A percentile compares a stretch with the other conserved stretches of the same genome.
Evolutionary conservation across 768 basidiomycete species (phyloP).

Genomic region (Lyophyllum decastes): DNA sequence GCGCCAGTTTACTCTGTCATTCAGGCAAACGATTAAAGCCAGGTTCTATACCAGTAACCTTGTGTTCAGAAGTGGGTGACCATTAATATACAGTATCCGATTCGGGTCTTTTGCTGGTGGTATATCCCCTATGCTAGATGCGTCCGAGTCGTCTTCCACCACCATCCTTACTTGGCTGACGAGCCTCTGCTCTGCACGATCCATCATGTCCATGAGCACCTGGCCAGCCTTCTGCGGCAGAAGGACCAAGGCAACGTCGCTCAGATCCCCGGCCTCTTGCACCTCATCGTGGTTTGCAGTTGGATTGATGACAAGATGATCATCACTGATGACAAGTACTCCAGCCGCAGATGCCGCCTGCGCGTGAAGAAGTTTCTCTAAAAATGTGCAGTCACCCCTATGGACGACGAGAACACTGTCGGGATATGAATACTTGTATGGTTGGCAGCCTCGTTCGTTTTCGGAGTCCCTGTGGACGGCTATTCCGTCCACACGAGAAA

Average conservation of each 20-base stretch:
- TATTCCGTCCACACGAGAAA: slow-evolving; percentile 55
- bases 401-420: slow-evolving; percentile 61
- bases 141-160: slow-evolving; percentile 40
- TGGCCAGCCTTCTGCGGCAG: slow-evolving; percentile 54
- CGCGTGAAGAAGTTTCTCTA: slow-evolving; percentile 78
- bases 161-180: slow-evolving; percentile 52
- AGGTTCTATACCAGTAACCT: slow-evolving; percentile 55
- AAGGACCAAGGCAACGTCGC: slow-evolving; percentile 60
- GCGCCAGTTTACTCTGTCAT: slow-evolving; percentile 90
- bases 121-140: slow-evolving; percentile 25
- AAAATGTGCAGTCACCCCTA: slow-evolving; percentile 87
- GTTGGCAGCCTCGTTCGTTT: slow-evolving; percentile 62
- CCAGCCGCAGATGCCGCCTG: slow-evolving; percentile 73
- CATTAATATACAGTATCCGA: slow-evolving; percentile 74
- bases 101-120: slow-evolving; percentile 32
- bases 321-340: slow-evolving; percentile 72
- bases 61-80: slow-evolving; percentile 76
- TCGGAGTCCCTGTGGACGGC: slow-evolving; percentile 48
- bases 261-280: slow-evolving; percentile 54
- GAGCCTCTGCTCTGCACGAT: slow-evolving; percentile 45
- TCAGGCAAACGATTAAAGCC: slow-evolving; percentile 61
- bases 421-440: slow-evolving; percentile 49
- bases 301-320: slow-evolving; percentile 64
- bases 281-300: slow-evolving; percentile 62
- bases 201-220: slow-evolving; percentile 56